Evolutionary conservation across 2,329 filamentous ascomycete genomes (phyloP).

Genomic region (Chaetomiaceae sp.): DNA sequence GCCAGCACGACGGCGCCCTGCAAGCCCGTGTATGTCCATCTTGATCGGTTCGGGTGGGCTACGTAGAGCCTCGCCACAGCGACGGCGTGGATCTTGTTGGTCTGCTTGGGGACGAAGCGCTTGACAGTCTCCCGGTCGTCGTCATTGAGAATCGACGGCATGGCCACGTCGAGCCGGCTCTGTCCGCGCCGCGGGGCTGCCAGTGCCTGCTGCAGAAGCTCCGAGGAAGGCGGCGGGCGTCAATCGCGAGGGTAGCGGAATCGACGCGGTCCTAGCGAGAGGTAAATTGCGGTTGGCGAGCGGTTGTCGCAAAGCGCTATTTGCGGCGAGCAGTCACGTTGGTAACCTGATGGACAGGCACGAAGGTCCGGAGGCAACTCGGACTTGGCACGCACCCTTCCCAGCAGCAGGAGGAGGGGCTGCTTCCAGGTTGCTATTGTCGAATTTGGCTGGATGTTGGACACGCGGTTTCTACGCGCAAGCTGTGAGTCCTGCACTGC

Average conservation of each 20-base stretch:
- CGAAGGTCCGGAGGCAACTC: neutral
- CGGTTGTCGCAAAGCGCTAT: no score
- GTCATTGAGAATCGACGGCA: conserved; percentile 71
- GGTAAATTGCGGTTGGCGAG: no score
- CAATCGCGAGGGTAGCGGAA: neutral
- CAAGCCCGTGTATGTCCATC: conserved; percentile 91
- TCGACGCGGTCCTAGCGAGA: no score
- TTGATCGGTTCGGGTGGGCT: conserved; percentile 74
- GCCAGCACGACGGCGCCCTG: conserved; percentile 88
- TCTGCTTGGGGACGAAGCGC: conserved; percentile 83
- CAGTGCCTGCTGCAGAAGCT: neutral
- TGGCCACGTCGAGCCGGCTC: conserved; percentile 24
- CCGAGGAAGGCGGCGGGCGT: neutral
- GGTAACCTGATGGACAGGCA: no score
- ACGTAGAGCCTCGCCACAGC: conserved; percentile 91
- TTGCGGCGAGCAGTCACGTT: no score
- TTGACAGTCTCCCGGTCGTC: conserved; percentile 96
- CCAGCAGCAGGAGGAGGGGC: no score
- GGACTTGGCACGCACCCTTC: conserved; percentile 3
- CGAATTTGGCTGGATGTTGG: no score
- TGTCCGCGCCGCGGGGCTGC: neutral
- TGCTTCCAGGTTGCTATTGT: no score
- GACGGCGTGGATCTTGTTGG: conserved; percentile 96
- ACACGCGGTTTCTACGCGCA: no score
- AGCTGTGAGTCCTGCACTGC: no score